Percentiles rank a stretch among this genome's conserved stretches.
Conservation (phyloP, 306 rosid genomes). For the Citrullus colocynthis region DNA sequence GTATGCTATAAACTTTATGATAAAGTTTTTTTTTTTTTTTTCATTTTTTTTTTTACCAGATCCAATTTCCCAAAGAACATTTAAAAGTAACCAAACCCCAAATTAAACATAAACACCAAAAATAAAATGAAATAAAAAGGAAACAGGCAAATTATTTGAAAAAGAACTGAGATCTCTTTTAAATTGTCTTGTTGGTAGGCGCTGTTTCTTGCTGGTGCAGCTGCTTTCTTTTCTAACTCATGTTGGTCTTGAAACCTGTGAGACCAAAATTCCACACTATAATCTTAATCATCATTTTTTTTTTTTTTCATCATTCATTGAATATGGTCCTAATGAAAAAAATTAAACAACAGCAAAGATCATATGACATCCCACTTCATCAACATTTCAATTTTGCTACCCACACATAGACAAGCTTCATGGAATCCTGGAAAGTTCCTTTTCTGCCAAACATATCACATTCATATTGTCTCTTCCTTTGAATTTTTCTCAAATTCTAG, state of each 20-base stretch:
- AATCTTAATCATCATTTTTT: background rate
- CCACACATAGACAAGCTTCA: background rate
- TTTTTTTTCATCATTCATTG: background rate
- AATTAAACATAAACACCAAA: background rate
- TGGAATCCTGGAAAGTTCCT: constrained; percentile 2
- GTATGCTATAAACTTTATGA: constrained; percentile 1
- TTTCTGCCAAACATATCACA: background rate
- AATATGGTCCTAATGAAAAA: background rate
- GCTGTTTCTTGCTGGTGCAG: background rate
- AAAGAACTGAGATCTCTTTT: background rate
- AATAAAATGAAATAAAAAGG: background rate
- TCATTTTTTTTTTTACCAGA: background rate
- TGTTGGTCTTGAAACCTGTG: constrained; percentile 13
- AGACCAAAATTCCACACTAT: background rate
- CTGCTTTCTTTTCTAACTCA: constrained; percentile 8
- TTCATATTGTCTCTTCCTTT: background rate
- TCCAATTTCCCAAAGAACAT: constrained; percentile 4
- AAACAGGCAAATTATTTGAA: background rate
- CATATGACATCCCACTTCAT: background rate
- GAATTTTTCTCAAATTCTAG: background rate
- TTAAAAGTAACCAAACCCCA: background rate
- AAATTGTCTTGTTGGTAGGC: constrained; percentile 4
- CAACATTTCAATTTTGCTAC: background rate
- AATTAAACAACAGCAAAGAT: background rate
- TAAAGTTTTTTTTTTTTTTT: background rate